A percentile compares a stretch with the other conserved stretches of the same genome.
Conservation (phyloP, 2,329 filamentous ascomycete genomes). For the Pestalotiopsis fici region DNA sequence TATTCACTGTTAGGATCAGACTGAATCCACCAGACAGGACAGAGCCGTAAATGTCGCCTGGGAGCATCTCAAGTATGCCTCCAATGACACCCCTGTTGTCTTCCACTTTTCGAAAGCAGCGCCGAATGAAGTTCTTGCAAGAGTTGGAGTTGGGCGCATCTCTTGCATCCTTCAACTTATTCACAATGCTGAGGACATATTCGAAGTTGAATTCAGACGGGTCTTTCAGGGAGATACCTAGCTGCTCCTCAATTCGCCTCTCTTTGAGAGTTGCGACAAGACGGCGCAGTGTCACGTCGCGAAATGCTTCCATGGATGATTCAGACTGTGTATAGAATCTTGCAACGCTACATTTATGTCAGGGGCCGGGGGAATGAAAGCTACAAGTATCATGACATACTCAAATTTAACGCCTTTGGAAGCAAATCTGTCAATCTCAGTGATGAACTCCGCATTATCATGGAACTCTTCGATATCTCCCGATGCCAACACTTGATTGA, state of each 20-base stretch:
- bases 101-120: conserved; percentile 11
- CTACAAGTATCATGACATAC: not conserved
- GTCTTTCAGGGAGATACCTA: not conserved
- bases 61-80: conserved; percentile 13
- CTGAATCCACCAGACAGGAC: conserved; percentile 16
- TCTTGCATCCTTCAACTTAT: not conserved
- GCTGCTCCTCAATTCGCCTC: not conserved
- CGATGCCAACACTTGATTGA: not conserved
- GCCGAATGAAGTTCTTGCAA: conserved; percentile 14
- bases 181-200: not conserved
- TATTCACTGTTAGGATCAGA: conserved; percentile 14
- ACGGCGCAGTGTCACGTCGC: not conserved
- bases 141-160: not conserved
- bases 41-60: conserved; percentile 15
- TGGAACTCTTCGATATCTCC: not conserved
- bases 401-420: not conserved
- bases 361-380: not conserved
- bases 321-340: not conserved
- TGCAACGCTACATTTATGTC: not conserved
- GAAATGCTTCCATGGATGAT: not conserved
- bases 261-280: not conserved
- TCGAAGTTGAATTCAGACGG: not conserved
- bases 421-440: not conserved
- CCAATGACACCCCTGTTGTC: conserved; percentile 7
- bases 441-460: not conserved